phyloP scores from a whole-genome alignment of 2,329 filamentous ascomycete species.

The Neofusicoccum laricinum region DNA sequence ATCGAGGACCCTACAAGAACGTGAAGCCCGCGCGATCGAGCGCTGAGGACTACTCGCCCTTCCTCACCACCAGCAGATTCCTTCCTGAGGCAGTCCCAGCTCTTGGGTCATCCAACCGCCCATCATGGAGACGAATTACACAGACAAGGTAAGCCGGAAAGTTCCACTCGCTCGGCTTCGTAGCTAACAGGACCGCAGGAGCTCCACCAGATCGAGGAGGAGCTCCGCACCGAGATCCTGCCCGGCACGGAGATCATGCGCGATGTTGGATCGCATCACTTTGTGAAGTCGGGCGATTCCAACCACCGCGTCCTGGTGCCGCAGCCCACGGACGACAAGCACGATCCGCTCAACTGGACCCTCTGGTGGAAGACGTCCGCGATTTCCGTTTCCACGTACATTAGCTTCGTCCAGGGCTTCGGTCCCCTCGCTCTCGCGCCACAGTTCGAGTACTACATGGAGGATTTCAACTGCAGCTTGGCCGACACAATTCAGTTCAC shows the following conservation, averaged over 20 bases:
- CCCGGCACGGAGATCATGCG: slow-evolving; percentile 60
- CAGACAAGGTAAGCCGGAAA: slow-evolving; percentile 30
- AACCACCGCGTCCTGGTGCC: slow-evolving; percentile 7
- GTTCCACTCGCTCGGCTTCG: too few species aligned
- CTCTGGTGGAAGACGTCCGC: slow-evolving; percentile 48
- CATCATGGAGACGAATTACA: slow-evolving; percentile 49
- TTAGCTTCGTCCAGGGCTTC: slow-evolving; percentile 54
- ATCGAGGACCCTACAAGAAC: not conserved
- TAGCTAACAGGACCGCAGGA: slow-evolving; percentile 31
- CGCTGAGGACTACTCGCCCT: not conserved
- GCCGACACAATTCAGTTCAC: slow-evolving; percentile 56
- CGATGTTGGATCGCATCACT: slow-evolving; percentile 61
- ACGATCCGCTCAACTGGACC: slow-evolving; percentile 48
- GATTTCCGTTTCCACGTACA: slow-evolving; percentile 46
- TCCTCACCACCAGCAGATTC: not conserved
- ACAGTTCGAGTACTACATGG: slow-evolving; percentile 59
- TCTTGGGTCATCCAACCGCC: not conserved
- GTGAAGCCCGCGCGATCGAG: not conserved
- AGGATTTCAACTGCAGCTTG: slow-evolving; percentile 53
- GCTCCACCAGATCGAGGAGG: slow-evolving; percentile 46
- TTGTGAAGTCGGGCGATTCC: slow-evolving; percentile 50
- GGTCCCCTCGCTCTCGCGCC: slow-evolving; percentile 55
- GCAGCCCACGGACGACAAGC: slow-evolving; percentile 28
- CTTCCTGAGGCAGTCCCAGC: not conserved
- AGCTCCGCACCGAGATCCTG: slow-evolving; percentile 53